Base-by-base conservation (phyloP, 176 grass and related monocot genomes). In the Eragrostis curvula region DNA sequence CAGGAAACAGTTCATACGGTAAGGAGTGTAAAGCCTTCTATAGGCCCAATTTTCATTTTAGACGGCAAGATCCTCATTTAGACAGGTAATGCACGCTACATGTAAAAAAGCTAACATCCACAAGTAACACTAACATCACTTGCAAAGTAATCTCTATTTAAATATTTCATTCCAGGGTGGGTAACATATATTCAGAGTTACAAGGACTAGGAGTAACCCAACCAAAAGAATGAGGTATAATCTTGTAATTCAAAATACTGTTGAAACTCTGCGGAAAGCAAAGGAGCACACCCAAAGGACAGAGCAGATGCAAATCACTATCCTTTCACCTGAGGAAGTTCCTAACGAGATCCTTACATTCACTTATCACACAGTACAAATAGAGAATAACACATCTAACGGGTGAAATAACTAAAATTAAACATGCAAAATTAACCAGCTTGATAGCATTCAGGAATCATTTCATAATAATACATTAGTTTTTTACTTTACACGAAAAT, bases 261-360 rank as follows among this genome's bases (percentile, higher is more conserved):
- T 42, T 71, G 20, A 32, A 62, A 39, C 28, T 43, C 30, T 41
- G 16, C 20, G 23, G 9, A 12, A 87, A 18, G 2, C 12, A 74
- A 3, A 73, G 56, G 18, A 78, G n/a, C 55, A 8, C 17, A 63
- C 3, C 44, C 12, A 64, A 69, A 71, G 20, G 12, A 52, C 42
- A 79, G 30, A 45, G 5, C 68, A 66, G 0, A 3, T 44, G 12
- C 41, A 85, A 25, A 75, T 68, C 57, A 21, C 40, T 52, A 13
- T 2, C 13, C 41, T 23, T 84, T 59, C 13, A 85, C 74, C n/a
- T 69, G 17, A 62, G 29, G 30, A 70, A 63, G 18, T 44, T 70
- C 53, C 14, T 24, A 70, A 61, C 24, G 18, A 43, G 64, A 71
- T 8, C 74, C 6, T 52, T 9, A 12, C 9, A 17, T 66, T 74